Conservation (phyloP, 1,284 basidiomycete genomes). For the Malassezia pachydermatis region DNA sequence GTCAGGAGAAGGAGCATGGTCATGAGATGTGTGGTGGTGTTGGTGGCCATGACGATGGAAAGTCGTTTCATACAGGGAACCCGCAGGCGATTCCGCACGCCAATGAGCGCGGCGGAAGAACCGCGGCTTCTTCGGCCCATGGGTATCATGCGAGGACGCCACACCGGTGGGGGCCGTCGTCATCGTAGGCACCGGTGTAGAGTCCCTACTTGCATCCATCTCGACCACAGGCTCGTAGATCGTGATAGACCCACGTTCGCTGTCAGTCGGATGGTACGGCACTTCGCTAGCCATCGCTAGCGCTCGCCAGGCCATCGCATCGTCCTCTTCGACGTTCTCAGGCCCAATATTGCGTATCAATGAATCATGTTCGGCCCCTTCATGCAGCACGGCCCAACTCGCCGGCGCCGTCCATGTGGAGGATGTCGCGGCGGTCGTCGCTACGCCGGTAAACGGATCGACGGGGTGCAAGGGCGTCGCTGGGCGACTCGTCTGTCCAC, state of each 20-base stretch:
- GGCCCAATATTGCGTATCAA: conserved; percentile 32
- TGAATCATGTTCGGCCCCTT: conserved; percentile 22
- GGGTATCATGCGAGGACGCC: neutral
- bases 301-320: neutral
- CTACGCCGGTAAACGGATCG: too few relatives aligned
- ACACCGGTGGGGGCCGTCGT: neutral
- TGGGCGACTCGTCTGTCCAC: too few relatives aligned
- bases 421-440: conserved; percentile 9
- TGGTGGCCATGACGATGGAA: too few relatives aligned
- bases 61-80: too few relatives aligned
- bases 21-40: too few relatives aligned
- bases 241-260: neutral
- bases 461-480: too few relatives aligned
- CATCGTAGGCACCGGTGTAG: neutral
- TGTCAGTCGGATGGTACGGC: neutral
- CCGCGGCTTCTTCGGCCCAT: conserved; percentile 1
- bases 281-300: neutral
- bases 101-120: conserved; percentile 1
- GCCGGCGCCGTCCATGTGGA: conserved; percentile 46
- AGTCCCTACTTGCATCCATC: too few relatives aligned
- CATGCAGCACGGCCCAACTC: conserved; percentile 45
- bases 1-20: too few relatives aligned
- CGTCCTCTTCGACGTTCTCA: conserved; percentile 29
- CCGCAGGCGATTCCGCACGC: neutral
- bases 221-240: conserved; percentile 10